Evolutionary conservation across 179 eudicot genomes (phyloP), one percentile per base, ranked within the genome.

Genomic region (Patellifolia procumbens): DNA sequence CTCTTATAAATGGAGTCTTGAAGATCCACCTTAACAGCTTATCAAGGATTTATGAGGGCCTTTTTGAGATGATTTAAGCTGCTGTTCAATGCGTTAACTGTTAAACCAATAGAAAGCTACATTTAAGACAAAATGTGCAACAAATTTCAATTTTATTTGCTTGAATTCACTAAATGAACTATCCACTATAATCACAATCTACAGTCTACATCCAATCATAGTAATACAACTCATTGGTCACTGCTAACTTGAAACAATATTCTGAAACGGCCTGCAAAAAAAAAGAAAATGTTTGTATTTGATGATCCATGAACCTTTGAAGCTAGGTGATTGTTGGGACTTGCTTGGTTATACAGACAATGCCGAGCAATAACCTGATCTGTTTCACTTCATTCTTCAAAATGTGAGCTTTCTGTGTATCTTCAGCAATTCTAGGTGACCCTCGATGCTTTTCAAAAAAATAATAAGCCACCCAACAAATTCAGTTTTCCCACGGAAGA

Each of bases 401-500:
- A 48, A 49, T 8, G 19, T 28, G 22, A 45, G 59, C 73, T 49
- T 7, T 48, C 59, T 29, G 73, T 49, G 43, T 26, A 51, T 32
- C 73, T 49, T 32, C 28, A 22, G 2, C 58, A 69, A 48, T 29
- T 76, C 45, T 43, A 35, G 72, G 32, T 20, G 28, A 70, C 22
- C 24, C 28, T 49, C 5, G 7, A 37, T 55, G 68, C 74, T 16
- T 45, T 68, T 7, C 11, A 62, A 37, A 39, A 0, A 39, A 39
- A 9, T 39, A 24, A 51, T 6, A 0, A 34, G 64, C 31, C 39
- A 26, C 26, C 58, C 56, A 67, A 64, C 64, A 52, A 5, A 48
- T 68, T 55, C 51, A 60, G 34, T 77, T 59, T n/a, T 59, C 70
- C 70, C 70, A 70, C 60, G 51, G n/a, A 46, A 43, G 8, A 45